Conservation (phyloP, 202 grass and related monocot species). For the Eragrostis tef region DNA sequence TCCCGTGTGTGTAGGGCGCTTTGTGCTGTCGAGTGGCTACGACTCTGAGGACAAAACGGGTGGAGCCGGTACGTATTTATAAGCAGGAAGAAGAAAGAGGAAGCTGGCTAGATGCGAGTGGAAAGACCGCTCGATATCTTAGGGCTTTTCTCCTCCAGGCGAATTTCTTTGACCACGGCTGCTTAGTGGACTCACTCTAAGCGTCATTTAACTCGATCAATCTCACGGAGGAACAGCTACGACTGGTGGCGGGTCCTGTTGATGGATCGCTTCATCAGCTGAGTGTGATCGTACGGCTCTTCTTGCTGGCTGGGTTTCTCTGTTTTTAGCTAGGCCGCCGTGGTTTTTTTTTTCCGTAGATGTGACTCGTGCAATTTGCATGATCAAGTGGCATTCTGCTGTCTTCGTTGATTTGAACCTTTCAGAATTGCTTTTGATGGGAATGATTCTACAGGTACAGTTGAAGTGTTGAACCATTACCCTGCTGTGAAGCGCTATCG, state of each 20-base stretch:
- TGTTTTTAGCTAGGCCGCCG: not conserved
- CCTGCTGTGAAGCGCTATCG: no score
- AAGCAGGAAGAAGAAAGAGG: not conserved
- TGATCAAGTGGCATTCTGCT: not conserved
- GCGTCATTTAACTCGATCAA: not conserved
- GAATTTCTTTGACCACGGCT: slow-evolving; percentile 34
- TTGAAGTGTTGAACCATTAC: no score
- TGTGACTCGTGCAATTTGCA: not conserved
- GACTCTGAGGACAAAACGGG: slow-evolving; percentile 21
- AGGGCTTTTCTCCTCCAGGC: not conserved
- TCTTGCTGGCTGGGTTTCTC: not conserved
- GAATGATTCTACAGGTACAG: not conserved
- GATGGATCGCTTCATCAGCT: not conserved
- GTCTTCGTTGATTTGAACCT: not conserved
- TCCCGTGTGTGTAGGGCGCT: not conserved
- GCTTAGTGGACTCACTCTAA: slow-evolving; percentile 5
- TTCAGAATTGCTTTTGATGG: not conserved
- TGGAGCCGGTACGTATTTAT: slow-evolving; percentile 20
- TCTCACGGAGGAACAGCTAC: not conserved
- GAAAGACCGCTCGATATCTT: no score
- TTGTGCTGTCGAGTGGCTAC: not conserved
- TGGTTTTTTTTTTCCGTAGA: not conserved
- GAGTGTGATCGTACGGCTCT: not conserved
- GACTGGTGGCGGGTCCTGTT: not conserved
- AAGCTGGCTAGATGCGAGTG: no score